phyloP scores from a whole-genome alignment of 2,329 filamentous ascomycete genomes.

The Neonectria hederae region DNA sequence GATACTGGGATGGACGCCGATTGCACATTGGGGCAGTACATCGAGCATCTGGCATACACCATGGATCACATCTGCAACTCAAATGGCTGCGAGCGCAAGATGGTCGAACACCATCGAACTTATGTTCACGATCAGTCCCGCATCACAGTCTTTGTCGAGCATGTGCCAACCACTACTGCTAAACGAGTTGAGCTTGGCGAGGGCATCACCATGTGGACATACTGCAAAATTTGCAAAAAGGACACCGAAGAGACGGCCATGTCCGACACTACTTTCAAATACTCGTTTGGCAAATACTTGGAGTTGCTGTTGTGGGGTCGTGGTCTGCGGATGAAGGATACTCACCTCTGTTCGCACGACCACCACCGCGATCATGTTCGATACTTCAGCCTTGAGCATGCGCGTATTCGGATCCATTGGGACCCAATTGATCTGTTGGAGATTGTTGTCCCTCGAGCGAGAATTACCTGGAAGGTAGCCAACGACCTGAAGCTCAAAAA shows the following conservation, averaged over 20 bases:
- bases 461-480: constrained; percentile 97
- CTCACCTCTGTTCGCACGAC: constrained; percentile 83
- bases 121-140: constrained; percentile 97
- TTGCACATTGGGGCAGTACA: constrained; percentile 92
- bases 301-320: constrained; percentile 96
- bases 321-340: constrained; percentile 77
- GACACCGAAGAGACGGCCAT: constrained; percentile 91
- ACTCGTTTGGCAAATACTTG: constrained; percentile 98
- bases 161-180: constrained; percentile 55
- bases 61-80: constrained; percentile 81
- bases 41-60: constrained; percentile 85
- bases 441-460: constrained; percentile 88
- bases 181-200: constrained; percentile 55
- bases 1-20: constrained; percentile 79
- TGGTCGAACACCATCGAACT: constrained; percentile 93
- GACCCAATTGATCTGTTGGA: constrained; percentile 93
- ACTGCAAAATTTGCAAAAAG: constrained; percentile 89
- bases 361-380: constrained; percentile 91
- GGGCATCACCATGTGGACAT: constrained; percentile 97
- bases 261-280: constrained; percentile 96
- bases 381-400: constrained; percentile 89
- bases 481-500: constrained; percentile 94
- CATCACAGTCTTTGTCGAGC: constrained; percentile 87
- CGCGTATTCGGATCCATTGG: constrained; percentile 89
- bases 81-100: constrained; percentile 86